Percentiles rank a stretch among this genome's conserved stretches.
phyloP scores from a whole-genome alignment of 148 eudicot genomes.

The Silene uniflora region DNA sequence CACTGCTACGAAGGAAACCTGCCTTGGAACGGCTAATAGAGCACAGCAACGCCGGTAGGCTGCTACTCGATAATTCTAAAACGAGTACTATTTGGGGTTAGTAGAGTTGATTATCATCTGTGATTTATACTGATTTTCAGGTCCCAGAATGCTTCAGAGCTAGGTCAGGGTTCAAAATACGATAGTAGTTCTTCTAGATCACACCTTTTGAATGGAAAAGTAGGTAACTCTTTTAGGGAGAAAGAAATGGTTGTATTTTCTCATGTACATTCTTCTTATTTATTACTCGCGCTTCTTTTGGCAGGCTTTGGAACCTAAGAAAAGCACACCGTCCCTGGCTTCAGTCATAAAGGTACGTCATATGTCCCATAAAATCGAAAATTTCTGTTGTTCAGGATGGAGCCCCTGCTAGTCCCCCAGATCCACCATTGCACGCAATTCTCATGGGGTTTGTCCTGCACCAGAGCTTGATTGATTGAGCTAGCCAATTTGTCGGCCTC shows the following conservation, averaged over 20 bases:
- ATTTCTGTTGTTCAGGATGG: too few species aligned
- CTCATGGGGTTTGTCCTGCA: neutral
- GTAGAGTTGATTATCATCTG: neutral
- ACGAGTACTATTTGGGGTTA: neutral
- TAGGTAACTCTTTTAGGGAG: conserved; percentile 24
- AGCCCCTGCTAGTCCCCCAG: too few species aligned
- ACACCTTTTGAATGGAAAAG: conserved; percentile 46
- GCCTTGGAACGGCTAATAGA: conserved; percentile 60
- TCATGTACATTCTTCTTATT: neutral
- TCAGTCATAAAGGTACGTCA: conserved; percentile 39
- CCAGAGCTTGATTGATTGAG: neutral
- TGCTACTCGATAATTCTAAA: neutral
- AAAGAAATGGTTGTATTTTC: neutral
- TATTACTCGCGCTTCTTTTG: conserved; percentile 3
- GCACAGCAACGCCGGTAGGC: conserved; percentile 57
- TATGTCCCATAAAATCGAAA: neutral
- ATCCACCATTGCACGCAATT: too few species aligned
- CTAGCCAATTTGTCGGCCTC: neutral
- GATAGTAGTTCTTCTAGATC: conserved; percentile 30
- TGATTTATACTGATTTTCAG: conserved; percentile 24
- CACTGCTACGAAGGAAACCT: conserved; percentile 60
- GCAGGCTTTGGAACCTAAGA: conserved; percentile 47
- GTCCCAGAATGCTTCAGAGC: conserved; percentile 38
- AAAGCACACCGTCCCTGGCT: conserved; percentile 31
- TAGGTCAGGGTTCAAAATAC: conserved; percentile 28